Percentiles rank a stretch among this genome's conserved stretches.
Conservation (phyloP, 768 basidiomycete species). For the Mycena alexandri region DNA sequence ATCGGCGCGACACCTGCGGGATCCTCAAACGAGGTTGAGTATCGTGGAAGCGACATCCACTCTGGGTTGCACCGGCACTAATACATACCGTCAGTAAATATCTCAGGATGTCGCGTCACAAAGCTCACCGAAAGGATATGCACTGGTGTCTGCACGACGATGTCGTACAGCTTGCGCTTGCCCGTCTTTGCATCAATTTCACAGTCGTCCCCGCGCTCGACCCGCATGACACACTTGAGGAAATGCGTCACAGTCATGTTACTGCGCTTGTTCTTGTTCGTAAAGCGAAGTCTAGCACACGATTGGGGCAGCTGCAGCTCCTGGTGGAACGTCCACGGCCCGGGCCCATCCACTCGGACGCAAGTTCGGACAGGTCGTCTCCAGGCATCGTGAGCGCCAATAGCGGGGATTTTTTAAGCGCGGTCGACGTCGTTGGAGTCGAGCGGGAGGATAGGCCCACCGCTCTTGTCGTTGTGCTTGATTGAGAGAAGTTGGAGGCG, state of each 20-base stretch:
- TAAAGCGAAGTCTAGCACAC: conserved; percentile 75
- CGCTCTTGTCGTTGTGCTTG: conserved; percentile 66
- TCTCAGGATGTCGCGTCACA: neutral
- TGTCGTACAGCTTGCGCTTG: conserved; percentile 87
- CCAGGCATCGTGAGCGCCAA: conserved; percentile 61
- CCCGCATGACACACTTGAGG: conserved; percentile 85
- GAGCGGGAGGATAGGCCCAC: conserved; percentile 81
- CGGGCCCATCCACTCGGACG: conserved; percentile 74
- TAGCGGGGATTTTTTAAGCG: conserved; percentile 76
- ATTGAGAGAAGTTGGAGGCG: conserved; percentile 75
- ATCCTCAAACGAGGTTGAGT: conserved; percentile 65
- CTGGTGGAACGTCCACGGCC: conserved; percentile 88
- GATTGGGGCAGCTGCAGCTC: conserved; percentile 76
- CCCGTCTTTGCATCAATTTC: conserved; percentile 73
- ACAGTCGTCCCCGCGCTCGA: conserved; percentile 83
- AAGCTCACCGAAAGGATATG: conserved; percentile 86
- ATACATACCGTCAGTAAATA: conserved; percentile 14
- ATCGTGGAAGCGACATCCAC: conserved; percentile 83
- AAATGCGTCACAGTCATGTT: conserved; percentile 82
- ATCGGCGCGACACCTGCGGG: conserved; percentile 47
- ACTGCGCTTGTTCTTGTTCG: conserved; percentile 82
- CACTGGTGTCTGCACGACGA: conserved; percentile 87
- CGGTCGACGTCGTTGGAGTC: conserved; percentile 75
- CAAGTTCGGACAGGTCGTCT: conserved; percentile 67
- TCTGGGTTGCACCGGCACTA: conserved; percentile 88